phyloP scores from a whole-genome alignment of 73 alveolate species.

The Tetrahymena thermophila region DNA sequence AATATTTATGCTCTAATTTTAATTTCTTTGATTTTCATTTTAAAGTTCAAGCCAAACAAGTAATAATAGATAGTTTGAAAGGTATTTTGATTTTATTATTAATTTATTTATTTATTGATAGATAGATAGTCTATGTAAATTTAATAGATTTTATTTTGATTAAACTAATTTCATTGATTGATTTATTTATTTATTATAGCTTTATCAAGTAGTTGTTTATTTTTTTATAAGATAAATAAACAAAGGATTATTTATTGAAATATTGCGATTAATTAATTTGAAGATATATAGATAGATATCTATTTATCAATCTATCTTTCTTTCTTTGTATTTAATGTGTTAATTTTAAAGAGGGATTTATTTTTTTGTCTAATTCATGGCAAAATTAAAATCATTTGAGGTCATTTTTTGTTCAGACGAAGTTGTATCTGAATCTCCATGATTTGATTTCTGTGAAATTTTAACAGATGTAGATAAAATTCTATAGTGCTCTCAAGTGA shows the following conservation, averaged over 20 bases:
- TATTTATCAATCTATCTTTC: not conserved
- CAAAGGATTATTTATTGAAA: not conserved
- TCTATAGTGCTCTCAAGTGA: not conserved
- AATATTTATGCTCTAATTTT: too few relatives aligned
- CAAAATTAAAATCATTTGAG: too few relatives aligned
- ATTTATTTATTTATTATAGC: not conserved
- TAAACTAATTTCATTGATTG: not conserved
- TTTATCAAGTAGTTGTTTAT: not conserved
- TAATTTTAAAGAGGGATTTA: too few relatives aligned
- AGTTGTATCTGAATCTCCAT: not conserved
- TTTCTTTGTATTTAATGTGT: too few relatives aligned
- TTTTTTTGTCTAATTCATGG: not conserved
- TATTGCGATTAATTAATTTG: not conserved
- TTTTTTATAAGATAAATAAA: too few relatives aligned
- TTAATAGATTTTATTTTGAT: not conserved
- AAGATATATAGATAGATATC: not conserved
- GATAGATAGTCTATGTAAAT: not conserved
- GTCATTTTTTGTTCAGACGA: not conserved
- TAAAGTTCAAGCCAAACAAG: too few relatives aligned
- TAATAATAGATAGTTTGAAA: not conserved
- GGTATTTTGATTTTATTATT: not conserved
- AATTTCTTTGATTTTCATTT: too few relatives aligned
- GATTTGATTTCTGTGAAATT: not conserved
- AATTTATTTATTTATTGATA: not conserved
- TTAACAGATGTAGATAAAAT: not conserved